Evolutionary conservation across 83 land plant genomes (phyloP).

Genomic region (Isoetes engelmannii): DNA sequence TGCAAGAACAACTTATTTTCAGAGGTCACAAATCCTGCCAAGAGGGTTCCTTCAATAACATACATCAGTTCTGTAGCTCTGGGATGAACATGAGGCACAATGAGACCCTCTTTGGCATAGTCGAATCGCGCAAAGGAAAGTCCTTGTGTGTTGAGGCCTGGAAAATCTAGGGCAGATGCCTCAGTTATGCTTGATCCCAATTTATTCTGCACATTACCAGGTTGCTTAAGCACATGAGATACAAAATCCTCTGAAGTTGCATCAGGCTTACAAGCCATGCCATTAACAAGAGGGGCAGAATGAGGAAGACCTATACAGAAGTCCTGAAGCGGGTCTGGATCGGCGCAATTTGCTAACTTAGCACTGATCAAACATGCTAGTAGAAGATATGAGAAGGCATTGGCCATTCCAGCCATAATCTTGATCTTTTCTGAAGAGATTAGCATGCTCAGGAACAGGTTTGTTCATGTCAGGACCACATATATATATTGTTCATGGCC

Average conservation of each 20-base stretch:
- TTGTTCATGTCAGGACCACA: no score
- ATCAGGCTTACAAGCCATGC: neutral
- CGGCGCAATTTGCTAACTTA: no score
- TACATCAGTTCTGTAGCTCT: neutral
- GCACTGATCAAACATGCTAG: no score
- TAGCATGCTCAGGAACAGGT: no score
- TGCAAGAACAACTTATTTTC: conserved; percentile 1
- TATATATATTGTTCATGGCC: no score
- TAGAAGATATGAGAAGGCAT: no score
- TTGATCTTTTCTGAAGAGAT: no score
- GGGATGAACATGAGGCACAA: conserved; percentile 1
- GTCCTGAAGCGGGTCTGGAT: no score
- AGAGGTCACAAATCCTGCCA: neutral
- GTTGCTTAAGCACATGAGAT: neutral
- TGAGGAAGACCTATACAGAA: no score
- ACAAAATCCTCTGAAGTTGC: neutral
- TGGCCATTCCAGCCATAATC: no score
- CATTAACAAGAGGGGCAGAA: no score
- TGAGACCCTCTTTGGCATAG: conserved; percentile 3
- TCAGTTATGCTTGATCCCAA: neutral
- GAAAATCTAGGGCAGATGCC: neutral
- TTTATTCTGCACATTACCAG: neutral
- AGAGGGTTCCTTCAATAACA: neutral
- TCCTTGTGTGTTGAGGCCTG: conserved; percentile 3
- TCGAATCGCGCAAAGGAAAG: neutral